These are phyloP conservation scores for Globisporangium yorkense DNA, from an alignment of 352 stramenopile species.

Conservation along the genomic window DNA sequence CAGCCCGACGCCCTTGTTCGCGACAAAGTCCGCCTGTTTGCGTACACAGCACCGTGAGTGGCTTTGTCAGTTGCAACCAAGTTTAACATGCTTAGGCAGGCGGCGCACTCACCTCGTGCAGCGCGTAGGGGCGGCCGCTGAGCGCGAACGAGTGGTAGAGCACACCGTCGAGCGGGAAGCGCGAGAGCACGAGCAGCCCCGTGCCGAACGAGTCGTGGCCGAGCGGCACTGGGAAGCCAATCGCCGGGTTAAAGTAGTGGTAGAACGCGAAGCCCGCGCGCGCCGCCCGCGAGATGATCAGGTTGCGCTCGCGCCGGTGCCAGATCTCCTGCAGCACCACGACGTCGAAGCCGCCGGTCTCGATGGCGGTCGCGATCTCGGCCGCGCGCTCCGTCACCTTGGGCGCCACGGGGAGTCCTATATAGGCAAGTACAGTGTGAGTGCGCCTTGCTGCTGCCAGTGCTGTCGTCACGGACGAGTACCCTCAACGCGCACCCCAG, in stretches of 20 bases:
- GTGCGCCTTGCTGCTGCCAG: no score
- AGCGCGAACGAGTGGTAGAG: conserved; percentile 77
- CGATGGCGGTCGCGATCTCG: conserved; percentile 65
- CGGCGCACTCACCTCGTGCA: conserved; percentile 35
- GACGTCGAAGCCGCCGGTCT: conserved; percentile 55
- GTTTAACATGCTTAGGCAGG: background rate
- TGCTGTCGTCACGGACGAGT: background rate
- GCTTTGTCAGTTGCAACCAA: background rate
- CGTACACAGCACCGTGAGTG: background rate
- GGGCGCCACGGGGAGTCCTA: conserved; percentile 61
- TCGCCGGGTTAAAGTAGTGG: conserved; percentile 79
- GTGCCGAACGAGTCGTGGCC: conserved; percentile 71
- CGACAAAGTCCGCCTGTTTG: conserved; percentile 54
- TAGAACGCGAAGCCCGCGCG: conserved; percentile 64
- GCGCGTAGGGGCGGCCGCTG: conserved; percentile 66
- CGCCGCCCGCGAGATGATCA: conserved; percentile 56
- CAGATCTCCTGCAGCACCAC: conserved; percentile 83
- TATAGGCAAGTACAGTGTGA: background rate
- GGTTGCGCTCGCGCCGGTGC: conserved; percentile 72
- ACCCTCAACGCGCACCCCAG: conserved; percentile 35
- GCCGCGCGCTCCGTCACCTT: conserved; percentile 58
- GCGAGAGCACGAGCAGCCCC: conserved; percentile 68
- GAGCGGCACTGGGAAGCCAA: conserved; percentile 70
- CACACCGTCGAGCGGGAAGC: conserved; percentile 50
- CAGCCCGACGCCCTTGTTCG: conserved; percentile 72